Base-by-base conservation (phyloP, 495 filamentous ascomycete genomes). In the Ascobolus immersus region DNA sequence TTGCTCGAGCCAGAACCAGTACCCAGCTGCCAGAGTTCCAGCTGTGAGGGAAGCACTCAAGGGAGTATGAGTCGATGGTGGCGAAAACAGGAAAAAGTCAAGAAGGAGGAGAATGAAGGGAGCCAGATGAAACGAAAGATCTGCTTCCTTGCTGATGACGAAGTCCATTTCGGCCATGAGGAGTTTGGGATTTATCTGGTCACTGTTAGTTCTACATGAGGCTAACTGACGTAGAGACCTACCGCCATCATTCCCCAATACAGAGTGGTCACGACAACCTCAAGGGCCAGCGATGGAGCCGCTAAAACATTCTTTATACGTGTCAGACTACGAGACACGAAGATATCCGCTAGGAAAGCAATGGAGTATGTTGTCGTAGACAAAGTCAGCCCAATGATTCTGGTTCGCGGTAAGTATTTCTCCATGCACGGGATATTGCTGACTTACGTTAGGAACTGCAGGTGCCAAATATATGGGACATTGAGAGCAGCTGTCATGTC, bases 1-100 rank as follows among this genome's bases (percentile, higher is more conserved):
- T 17, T 61, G 61, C 49, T 92, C 78, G 5, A 90, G 64, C 81
- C 81, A 90, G 36, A 71, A 63, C 77, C 77, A 92, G 52, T 92
- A 92, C 10, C 56, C 52, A 34, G 79, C 65, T 2, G 77, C 77
- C 37, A 89, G 55, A 12, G 45, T 42, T 20, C 59, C 57, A 35
- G 71, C 78, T 26, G 80, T 40, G 0, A 58, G 57, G 27, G 81
- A 54, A 0, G 72, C 63, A 3, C 67, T 62, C 1, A 71, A 43
- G 8, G 57, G 55, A 18, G 58, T 56, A 25, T 80, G 65, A 0
- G 71, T 73, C 75, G 77, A 90, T 0, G 81, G 81, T 4, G 81
- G 81, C 11, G 68, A 73, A 9, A 90, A 54, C 17, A 86, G 54
- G 0, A 92, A 56, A 2, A 81, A 44, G 45, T 90, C 81, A 28